Percentiles rank a stretch among this genome's conserved stretches.
These are phyloP conservation scores for Phoenix dactylifera DNA, from an alignment of 176 grass and related monocot genomes.

Conservation along the genomic window DNA sequence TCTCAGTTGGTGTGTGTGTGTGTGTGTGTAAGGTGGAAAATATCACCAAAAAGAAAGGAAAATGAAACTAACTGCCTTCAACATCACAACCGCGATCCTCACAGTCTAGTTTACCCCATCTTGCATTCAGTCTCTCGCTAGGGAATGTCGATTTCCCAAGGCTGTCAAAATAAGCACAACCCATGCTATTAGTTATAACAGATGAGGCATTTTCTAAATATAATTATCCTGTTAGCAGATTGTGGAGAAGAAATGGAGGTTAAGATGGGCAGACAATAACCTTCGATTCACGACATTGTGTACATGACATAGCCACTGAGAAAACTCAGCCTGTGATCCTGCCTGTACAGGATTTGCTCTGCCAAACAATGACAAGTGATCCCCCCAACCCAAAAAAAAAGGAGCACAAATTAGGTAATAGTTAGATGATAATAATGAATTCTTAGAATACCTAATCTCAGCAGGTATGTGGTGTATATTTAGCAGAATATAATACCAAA, in stretches of 20 bases:
- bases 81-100: constrained; percentile 70
- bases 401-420: too few relatives aligned
- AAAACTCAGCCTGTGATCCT: constrained; percentile 81
- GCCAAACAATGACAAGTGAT: constrained; percentile 15
- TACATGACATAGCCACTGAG: constrained; percentile 81
- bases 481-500: not conserved
- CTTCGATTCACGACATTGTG: constrained; percentile 96
- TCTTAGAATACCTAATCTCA: too few relatives aligned
- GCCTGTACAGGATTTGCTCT: constrained; percentile 86
- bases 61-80: constrained; percentile 16
- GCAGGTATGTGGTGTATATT: too few relatives aligned
- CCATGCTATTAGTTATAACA: too few relatives aligned
- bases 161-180: constrained; percentile 29
- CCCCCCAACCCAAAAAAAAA: not conserved
- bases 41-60: too few relatives aligned
- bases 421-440: too few relatives aligned
- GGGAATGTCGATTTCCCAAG: constrained; percentile 84
- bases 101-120: constrained; percentile 94
- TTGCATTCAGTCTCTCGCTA: constrained; percentile 81
- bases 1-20: too few relatives aligned
- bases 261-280: constrained; percentile 20
- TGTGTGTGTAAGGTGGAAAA: too few relatives aligned
- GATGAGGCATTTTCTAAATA: too few relatives aligned
- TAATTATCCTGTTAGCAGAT: too few relatives aligned
- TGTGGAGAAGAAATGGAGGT: too few relatives aligned